A percentile compares a stretch with the other conserved stretches of the same genome.
Evolutionary conservation across 768 basidiomycete genomes (phyloP).

Genomic region (Austroboletus eburneus): DNA sequence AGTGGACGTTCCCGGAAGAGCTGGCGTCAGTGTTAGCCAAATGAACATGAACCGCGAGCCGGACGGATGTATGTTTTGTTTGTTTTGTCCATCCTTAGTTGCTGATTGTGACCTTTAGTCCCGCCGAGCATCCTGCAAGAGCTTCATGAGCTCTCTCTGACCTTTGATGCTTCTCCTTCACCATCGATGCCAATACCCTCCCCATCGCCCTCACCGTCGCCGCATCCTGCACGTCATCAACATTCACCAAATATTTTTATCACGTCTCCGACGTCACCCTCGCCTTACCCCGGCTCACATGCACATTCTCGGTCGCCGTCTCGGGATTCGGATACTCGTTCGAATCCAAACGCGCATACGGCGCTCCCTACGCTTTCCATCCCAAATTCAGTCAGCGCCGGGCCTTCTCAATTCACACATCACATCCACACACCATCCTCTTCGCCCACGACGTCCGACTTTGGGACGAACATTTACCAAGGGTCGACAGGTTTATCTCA

Average conservation of each 20-base stretch:
- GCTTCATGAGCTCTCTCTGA: constrained; percentile 24
- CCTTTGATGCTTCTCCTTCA: constrained; percentile 22
- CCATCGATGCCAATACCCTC: constrained; percentile 15
- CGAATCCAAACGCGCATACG: constrained; percentile 5
- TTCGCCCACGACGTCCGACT: constrained; percentile 26
- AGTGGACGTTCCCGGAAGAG: constrained; percentile 56
- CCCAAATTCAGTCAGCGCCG: background rate
- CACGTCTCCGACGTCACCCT: constrained; percentile 55
- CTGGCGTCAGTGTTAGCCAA: constrained; percentile 17
- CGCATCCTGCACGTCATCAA: constrained; percentile 13
- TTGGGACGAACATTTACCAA: constrained; percentile 7
- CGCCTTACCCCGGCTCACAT: constrained; percentile 21
- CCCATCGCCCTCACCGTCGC: constrained; percentile 28
- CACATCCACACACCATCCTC: constrained; percentile 26
- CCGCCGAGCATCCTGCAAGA: constrained; percentile 22
- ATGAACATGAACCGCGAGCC: constrained; percentile 8
- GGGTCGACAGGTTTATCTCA: too few relatives aligned
- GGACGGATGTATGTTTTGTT: constrained; percentile 10
- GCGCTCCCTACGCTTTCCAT: constrained; percentile 14
- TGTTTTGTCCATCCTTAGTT: background rate
- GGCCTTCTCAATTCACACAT: constrained; percentile 8
- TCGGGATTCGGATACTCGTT: constrained; percentile 15
- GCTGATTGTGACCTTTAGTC: constrained; percentile 13
- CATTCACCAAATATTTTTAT: constrained; percentile 67
- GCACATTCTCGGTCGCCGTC: constrained; percentile 20